phyloP scores from a whole-genome alignment of 176 grass and related monocot genomes.

The Echinochloa phyllopogon region DNA sequence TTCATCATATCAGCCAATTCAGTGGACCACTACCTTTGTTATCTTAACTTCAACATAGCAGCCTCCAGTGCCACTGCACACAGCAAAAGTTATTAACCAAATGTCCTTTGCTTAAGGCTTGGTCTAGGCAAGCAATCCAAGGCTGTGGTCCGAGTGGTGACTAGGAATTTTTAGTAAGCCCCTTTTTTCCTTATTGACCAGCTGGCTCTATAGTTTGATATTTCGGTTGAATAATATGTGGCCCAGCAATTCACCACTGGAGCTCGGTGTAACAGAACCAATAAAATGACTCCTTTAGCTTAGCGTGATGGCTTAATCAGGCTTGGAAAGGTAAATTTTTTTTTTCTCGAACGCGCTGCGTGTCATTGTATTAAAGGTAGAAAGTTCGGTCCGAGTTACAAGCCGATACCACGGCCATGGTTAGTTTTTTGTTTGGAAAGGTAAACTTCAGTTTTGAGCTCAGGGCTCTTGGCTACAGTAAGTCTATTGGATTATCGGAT shows the following conservation, averaged over 20 bases:
- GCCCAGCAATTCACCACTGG: neutral
- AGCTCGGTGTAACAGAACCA: neutral
- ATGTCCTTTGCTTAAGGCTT: neutral
- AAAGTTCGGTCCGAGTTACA: too few species aligned
- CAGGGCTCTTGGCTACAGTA: neutral
- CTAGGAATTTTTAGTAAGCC: neutral
- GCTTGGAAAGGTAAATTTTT: constrained; percentile 9
- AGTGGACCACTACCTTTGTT: constrained; percentile 29
- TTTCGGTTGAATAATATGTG: constrained; percentile 5
- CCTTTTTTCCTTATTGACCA: neutral
- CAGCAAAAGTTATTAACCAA: neutral
- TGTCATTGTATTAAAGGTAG: too few species aligned
- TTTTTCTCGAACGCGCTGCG: too few species aligned
- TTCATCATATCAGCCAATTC: constrained; percentile 12
- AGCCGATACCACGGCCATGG: too few species aligned
- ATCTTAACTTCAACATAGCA: constrained; percentile 9
- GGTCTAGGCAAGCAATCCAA: neutral
- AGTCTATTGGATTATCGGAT: neutral
- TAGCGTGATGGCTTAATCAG: neutral
- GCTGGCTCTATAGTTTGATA: constrained; percentile 26
- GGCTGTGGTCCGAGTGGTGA: neutral
- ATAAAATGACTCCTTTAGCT: neutral
- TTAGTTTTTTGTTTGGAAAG: too few species aligned
- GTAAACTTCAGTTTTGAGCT: neutral
- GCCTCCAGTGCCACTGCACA: neutral